These are phyloP conservation scores for Saksenaea vasiformis DNA, from an alignment of 371 early-diverging fungal species.

Conservation along the genomic window DNA sequence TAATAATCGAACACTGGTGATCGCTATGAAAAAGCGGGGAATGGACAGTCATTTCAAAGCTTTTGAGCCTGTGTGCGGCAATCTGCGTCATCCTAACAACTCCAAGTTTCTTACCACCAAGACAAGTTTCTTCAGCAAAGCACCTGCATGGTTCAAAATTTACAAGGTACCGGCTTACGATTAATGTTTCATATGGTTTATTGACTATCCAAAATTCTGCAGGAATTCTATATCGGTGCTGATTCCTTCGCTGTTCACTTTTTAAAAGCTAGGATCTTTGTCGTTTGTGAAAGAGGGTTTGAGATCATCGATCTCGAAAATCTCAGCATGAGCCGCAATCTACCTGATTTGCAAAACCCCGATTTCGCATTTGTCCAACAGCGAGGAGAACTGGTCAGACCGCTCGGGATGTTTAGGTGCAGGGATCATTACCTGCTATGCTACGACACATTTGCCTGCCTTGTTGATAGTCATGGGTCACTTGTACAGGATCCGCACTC, in stretches of 20 bases:
- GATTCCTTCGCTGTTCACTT: conserved; percentile 76
- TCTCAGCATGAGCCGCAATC: conserved; percentile 59
- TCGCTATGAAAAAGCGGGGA: conserved; percentile 54
- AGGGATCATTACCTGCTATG: conserved; percentile 84
- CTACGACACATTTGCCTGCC: conserved; percentile 91
- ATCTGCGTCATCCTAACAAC: conserved; percentile 42
- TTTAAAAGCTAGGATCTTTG: conserved; percentile 69
- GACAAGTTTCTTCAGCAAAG: conserved; percentile 45
- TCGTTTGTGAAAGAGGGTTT: conserved; percentile 82
- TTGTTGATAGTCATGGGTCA: conserved; percentile 70
- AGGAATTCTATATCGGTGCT: conserved; percentile 84
- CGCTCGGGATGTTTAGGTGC: conserved; percentile 84
- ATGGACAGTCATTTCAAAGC: conserved; percentile 47
- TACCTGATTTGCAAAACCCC: conserved; percentile 39
- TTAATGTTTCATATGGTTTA: neutral
- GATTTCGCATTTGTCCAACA: conserved; percentile 43
- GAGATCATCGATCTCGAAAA: conserved; percentile 83
- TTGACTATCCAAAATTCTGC: neutral
- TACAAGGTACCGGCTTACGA: conserved; percentile 20
- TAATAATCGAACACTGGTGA: conserved; percentile 56
- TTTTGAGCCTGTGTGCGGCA: conserved; percentile 40
- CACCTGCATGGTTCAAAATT: conserved; percentile 47
- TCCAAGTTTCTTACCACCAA: conserved; percentile 38
- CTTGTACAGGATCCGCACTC: conserved; percentile 10
- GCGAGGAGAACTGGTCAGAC: conserved; percentile 46